These are phyloP conservation scores for Rosa multiflora DNA, from an alignment of 306 rosid species.

Conservation along the genomic window DNA sequence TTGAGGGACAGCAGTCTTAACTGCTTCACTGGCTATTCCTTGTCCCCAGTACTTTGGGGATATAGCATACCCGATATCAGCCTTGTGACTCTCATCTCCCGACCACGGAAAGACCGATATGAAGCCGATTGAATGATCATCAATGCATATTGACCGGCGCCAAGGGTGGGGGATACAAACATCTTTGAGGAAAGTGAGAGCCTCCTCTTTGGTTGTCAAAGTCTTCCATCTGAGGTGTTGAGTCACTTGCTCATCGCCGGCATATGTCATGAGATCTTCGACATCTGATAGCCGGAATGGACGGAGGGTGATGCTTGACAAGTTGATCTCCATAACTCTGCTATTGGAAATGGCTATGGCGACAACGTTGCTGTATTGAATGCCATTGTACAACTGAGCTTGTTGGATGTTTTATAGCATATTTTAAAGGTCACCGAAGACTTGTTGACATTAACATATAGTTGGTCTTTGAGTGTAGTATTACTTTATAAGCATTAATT, in stretches of 20 bases:
- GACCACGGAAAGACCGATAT: constrained; percentile 33
- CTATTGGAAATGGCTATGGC: neutral
- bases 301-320: constrained; percentile 38
- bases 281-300: constrained; percentile 49
- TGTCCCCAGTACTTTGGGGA: constrained; percentile 49
- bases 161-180: constrained; percentile 66
- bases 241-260: constrained; percentile 52
- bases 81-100: constrained; percentile 46
- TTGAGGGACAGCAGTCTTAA: constrained; percentile 37
- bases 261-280: constrained; percentile 55
- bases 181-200: constrained; percentile 47
- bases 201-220: constrained; percentile 49
- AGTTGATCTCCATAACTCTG: constrained; percentile 30
- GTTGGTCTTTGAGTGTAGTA: too few species aligned
- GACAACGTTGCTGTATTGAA: neutral
- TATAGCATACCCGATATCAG: constrained; percentile 47
- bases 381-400: neutral
- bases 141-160: constrained; percentile 51
- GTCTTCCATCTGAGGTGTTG: constrained; percentile 34
- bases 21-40: constrained; percentile 48
- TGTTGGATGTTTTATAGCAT: too few species aligned
- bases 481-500: neutral
- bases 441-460: neutral
- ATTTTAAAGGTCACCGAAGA: neutral
- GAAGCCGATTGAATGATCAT: constrained; percentile 47